Conservation (phyloP, 768 basidiomycete species). For the Fomitopsis pulvina region DNA sequence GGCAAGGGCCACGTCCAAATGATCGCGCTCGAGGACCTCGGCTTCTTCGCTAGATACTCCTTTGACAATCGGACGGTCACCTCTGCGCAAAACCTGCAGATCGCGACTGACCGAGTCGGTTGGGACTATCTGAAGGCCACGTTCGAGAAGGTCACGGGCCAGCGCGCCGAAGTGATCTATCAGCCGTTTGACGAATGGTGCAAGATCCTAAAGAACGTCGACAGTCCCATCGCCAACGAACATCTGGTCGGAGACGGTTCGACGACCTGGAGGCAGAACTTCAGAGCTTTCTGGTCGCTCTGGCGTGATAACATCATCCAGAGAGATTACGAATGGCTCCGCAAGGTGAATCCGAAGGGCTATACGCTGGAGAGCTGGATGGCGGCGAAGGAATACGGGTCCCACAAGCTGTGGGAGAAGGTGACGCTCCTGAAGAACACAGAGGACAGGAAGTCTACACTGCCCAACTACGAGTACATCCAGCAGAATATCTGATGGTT, state of each 20-base stretch:
- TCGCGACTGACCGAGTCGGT: slow-evolving; percentile 20
- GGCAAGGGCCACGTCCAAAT: slow-evolving; percentile 24
- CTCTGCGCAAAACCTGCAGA: slow-evolving; percentile 20
- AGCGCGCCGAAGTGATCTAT: slow-evolving; percentile 15
- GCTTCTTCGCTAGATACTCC: slow-evolving; percentile 24
- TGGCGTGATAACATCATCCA: slow-evolving; percentile 38
- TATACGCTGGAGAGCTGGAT: slow-evolving; percentile 37
- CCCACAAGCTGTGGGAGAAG: background rate
- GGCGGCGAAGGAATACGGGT: slow-evolving; percentile 26
- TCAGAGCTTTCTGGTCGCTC: slow-evolving; percentile 35
- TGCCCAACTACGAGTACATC: background rate
- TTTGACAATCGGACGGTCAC: slow-evolving; percentile 23
- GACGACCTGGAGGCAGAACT: slow-evolving; percentile 28
- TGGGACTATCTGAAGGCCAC: slow-evolving; percentile 21
- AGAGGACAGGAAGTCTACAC: background rate
- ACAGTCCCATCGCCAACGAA: slow-evolving; percentile 18
- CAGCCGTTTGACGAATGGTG: slow-evolving; percentile 15
- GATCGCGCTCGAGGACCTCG: slow-evolving; percentile 26
- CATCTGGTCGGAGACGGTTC: slow-evolving; percentile 9
- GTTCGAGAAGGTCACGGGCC: slow-evolving; percentile 22
- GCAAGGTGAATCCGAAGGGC: slow-evolving; percentile 29
- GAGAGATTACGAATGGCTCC: slow-evolving; percentile 39
- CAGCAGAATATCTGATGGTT: no score
- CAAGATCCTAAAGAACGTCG: slow-evolving; percentile 10
- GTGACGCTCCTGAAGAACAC: background rate